Conservation (phyloP, 495 filamentous ascomycete genomes). For the Hypoxylon rickii region DNA sequence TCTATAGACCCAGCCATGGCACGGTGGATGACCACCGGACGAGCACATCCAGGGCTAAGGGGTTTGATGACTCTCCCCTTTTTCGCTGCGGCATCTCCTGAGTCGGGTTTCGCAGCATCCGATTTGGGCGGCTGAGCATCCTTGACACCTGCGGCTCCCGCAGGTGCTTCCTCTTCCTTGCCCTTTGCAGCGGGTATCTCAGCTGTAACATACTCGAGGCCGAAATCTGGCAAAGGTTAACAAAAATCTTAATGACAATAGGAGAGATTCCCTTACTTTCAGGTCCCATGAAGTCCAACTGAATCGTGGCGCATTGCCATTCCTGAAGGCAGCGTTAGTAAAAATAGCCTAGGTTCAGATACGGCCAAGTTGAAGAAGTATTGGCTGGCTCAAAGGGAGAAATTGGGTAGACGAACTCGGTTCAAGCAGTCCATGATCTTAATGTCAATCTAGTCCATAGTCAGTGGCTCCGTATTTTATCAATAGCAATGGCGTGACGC, state of each 20-base stretch:
- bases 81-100: slow-evolving; percentile 36
- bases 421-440: slow-evolving; percentile 76
- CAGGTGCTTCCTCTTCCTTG: slow-evolving; percentile 37
- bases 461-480: neutral
- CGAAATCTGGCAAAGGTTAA: slow-evolving; percentile 53
- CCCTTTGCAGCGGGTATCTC: slow-evolving; percentile 37
- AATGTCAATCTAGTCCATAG: slow-evolving; percentile 73
- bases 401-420: slow-evolving; percentile 41
- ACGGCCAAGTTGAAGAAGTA: neutral
- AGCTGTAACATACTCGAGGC: slow-evolving; percentile 78
- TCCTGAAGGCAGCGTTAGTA: slow-evolving; percentile 50
- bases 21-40: slow-evolving; percentile 96
- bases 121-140: slow-evolving; percentile 32
- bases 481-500: neutral
- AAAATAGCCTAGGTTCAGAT: no score
- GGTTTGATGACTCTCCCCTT: slow-evolving; percentile 52
- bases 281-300: slow-evolving; percentile 82
- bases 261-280: slow-evolving; percentile 19
- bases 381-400: neutral
- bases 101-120: slow-evolving; percentile 36
- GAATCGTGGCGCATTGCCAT: slow-evolving; percentile 94
- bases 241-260: neutral
- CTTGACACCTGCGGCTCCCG: slow-evolving; percentile 33
- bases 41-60: slow-evolving; percentile 71
- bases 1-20: slow-evolving; percentile 94